phyloP scores from a whole-genome alignment of 805 yeast species.

The Tetrapisispora phaffii region DNA sequence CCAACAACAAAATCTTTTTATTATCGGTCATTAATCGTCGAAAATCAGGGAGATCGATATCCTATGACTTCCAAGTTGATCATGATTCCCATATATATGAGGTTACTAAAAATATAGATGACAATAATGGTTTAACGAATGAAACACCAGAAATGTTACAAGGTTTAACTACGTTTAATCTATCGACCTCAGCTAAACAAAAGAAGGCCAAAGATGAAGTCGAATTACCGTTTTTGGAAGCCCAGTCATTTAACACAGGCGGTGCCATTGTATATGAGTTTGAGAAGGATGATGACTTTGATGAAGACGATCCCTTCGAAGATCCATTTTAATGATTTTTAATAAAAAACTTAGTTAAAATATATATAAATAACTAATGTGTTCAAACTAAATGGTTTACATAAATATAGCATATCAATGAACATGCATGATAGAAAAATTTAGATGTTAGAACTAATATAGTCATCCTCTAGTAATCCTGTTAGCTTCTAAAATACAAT shows the following conservation, averaged over 20 bases:
- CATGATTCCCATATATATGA: slow-evolving; percentile 35
- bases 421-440: not conserved
- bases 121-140: slow-evolving; percentile 18
- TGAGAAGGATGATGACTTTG: slow-evolving; percentile 95
- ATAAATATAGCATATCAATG: not conserved
- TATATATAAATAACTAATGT: too few species aligned
- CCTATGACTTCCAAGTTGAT: slow-evolving; percentile 47
- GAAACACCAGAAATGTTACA: slow-evolving; percentile 50
- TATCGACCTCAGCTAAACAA: slow-evolving; percentile 67
- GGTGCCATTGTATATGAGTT: slow-evolving; percentile 95
- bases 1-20: slow-evolving; percentile 40
- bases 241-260: slow-evolving; percentile 64
- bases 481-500: not conserved
- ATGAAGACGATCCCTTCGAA: slow-evolving; percentile 95
- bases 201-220: slow-evolving; percentile 72
- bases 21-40: slow-evolving; percentile 57
- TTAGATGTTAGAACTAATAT: not conserved
- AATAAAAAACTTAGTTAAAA: slow-evolving; percentile 10
- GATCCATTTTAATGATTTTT: slow-evolving; percentile 75
- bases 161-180: slow-evolving; percentile 79
- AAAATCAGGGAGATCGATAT: slow-evolving; percentile 72
- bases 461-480: not conserved
- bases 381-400: not conserved
- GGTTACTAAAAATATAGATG: slow-evolving; percentile 16
- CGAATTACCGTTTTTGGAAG: slow-evolving; percentile 83